A percentile compares a stretch with the other conserved stretches of the same genome.
These are phyloP conservation scores for Corynespora cassiicola DNA, from an alignment of 2,329 filamentous ascomycete genomes.

Conservation along the genomic window DNA sequence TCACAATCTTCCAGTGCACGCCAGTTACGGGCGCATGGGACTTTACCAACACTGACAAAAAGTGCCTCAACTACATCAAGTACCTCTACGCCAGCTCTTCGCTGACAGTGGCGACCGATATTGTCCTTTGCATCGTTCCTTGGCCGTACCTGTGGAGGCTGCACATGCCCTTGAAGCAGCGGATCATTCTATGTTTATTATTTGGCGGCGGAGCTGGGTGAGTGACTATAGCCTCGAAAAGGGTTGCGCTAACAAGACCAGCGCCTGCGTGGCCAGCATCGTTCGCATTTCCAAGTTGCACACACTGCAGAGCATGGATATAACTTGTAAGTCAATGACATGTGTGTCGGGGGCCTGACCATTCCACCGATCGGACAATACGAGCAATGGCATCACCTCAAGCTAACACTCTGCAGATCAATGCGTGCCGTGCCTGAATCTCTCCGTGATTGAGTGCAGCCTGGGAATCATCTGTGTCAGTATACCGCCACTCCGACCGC, in stretches of 20 bases:
- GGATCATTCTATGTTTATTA: constrained; percentile 32
- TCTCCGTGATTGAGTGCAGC: constrained; percentile 36
- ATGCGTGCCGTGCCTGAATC: constrained; percentile 25
- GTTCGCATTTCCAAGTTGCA: constrained; percentile 26
- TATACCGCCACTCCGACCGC: constrained; percentile 33
- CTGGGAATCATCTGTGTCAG: constrained; percentile 36
- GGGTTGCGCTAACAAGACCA: constrained; percentile 5
- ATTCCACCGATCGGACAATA: constrained; percentile 1
- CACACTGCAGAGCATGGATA: constrained; percentile 23
- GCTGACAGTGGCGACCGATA: constrained; percentile 29
- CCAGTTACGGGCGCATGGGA: constrained; percentile 32
- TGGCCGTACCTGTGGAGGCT: constrained; percentile 33
- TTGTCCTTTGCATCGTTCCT: constrained; percentile 30
- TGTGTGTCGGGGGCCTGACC: not conserved
- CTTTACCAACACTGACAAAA: constrained; percentile 15
- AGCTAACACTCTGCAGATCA: constrained; percentile 17
- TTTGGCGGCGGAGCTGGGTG: constrained; percentile 33
- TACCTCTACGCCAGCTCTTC: constrained; percentile 35
- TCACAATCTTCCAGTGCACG: constrained; percentile 33
- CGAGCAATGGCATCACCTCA: not conserved
- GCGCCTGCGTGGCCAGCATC: constrained; percentile 31
- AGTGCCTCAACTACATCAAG: constrained; percentile 27
- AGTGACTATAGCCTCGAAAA: too few species aligned
- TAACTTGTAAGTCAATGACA: constrained; percentile 27
- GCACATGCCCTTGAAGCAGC: constrained; percentile 32